These are phyloP conservation scores for Colletotrichum spaethianum DNA, from an alignment of 2,329 filamentous ascomycete species.

Conservation along the genomic window DNA sequence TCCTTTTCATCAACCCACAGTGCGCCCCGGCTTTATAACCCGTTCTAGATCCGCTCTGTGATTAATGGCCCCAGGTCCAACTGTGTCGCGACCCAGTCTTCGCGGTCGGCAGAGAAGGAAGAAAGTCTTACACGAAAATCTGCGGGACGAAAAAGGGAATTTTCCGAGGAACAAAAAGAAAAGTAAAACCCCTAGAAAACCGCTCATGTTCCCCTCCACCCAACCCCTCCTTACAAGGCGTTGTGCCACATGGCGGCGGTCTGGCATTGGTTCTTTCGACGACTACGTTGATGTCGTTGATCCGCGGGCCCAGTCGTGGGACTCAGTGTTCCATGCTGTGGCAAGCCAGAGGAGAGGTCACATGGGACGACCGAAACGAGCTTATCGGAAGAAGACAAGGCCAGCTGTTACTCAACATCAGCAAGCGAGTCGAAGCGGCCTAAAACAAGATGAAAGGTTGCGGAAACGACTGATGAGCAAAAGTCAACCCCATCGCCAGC, in stretches of 20 bases:
- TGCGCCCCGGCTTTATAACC: constrained; percentile 12
- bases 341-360: constrained; percentile 2
- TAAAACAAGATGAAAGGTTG: not conserved
- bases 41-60: constrained; percentile 27
- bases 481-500: not conserved
- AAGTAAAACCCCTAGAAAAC: constrained; percentile 30
- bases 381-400: constrained; percentile 1
- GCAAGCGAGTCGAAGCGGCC: constrained; percentile 2
- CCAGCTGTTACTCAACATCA: not conserved
- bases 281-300: constrained; percentile 33
- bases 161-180: constrained; percentile 13
- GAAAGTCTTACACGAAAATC: constrained; percentile 15
- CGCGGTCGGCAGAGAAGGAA: not conserved
- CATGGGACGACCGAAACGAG: not conserved
- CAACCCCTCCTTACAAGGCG: constrained; percentile 1
- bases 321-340: constrained; percentile 22
- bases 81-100: constrained; percentile 9
- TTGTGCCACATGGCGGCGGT: constrained; percentile 16
- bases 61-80: not conserved
- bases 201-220: constrained; percentile 20
- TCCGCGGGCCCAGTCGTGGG: constrained; percentile 21
- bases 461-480: not conserved
- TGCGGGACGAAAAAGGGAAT: constrained; percentile 13
- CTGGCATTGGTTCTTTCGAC: constrained; percentile 22
- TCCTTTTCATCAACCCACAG: constrained; percentile 19